Evolutionary conservation across 2,329 filamentous ascomycete genomes (phyloP), one percentile per base, ranked within the genome.

Genomic region (Nemania bipapillata): DNA sequence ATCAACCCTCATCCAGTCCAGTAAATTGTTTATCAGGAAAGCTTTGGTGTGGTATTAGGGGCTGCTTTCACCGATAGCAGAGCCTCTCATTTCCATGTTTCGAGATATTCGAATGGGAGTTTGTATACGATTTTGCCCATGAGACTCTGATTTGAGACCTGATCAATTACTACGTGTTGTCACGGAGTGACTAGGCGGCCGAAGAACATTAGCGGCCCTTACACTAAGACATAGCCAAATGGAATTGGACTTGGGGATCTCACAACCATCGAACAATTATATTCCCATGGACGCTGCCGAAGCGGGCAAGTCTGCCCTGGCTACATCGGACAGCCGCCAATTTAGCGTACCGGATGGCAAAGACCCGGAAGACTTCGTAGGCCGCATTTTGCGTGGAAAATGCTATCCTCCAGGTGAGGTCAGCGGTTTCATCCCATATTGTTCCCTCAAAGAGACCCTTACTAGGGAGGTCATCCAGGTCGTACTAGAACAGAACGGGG

Each of bases 361-460:
- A 35, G 32, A 35, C 40, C 40, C 40, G 6, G n/a, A 45, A 15
- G 40, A 20, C 40, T 45, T 45, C 50, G 26, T 53, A 8, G 50
- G 50, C 28, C 50, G 50, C 50, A 56, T 56, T 28, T 26, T 56
- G 22, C 32, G 20, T 24, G 20, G 28, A 24, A 56, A 56, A 56
- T 56, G 54, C 35, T 17, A 42, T 24, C 28, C 52, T 37, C 32
- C 4, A 56, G 5, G 35, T 26, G 35, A 56, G 5, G 4, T 56
- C 35, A 42, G 11, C 54, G 54, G 22, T 42, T 56, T 56, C 7
- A 6, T 56, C 20, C 35, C 32, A 24, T 56, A 40, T 17, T 26
- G 22, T 56, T 32, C 32, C 32, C 54, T 56, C 20, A 42, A 4
- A 42, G 32, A 24, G 12, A 56, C 35, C 54, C 20, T 56, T 4